Conservation (phyloP, 176 grass and related monocot species). For the Puccinellia tenuiflora region DNA sequence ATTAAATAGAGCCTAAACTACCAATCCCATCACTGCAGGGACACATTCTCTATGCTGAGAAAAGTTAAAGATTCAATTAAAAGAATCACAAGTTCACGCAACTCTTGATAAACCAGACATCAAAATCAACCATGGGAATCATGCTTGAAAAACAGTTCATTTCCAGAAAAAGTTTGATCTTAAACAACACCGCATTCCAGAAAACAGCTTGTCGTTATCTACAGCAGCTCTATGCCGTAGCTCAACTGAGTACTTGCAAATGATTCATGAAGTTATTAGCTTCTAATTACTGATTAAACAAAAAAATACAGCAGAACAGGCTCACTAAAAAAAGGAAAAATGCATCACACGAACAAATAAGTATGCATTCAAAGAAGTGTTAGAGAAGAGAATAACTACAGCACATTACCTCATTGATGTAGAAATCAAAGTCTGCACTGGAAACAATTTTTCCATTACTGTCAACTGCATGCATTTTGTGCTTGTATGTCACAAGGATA, state of each 20-base stretch:
- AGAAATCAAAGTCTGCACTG: constrained; percentile 90
- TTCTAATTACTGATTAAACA: background rate
- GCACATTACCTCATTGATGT: constrained; percentile 64
- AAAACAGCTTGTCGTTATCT: background rate
- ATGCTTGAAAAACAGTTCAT: background rate
- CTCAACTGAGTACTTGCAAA: background rate
- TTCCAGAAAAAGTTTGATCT: background rate
- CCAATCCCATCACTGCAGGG: background rate
- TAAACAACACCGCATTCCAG: background rate
- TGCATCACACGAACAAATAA: background rate
- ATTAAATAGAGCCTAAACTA: background rate
- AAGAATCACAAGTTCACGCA: background rate
- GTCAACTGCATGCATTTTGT: constrained; percentile 94
- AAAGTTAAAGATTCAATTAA: background rate
- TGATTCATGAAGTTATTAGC: too few species aligned
- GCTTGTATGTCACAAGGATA: constrained; percentile 96
- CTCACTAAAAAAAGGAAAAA: background rate
- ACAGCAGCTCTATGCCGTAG: background rate
- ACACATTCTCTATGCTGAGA: background rate
- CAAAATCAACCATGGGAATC: background rate
- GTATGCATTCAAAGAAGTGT: background rate
- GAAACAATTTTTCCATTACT: constrained; percentile 81
- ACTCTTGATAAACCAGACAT: background rate
- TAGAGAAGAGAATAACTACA: background rate
- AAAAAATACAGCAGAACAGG: background rate